A percentile compares a stretch with the other conserved stretches of the same genome.
These are phyloP conservation scores for Apiotrichum brassicae DNA, from an alignment of 1,284 basidiomycete genomes.

Conservation along the genomic window DNA sequence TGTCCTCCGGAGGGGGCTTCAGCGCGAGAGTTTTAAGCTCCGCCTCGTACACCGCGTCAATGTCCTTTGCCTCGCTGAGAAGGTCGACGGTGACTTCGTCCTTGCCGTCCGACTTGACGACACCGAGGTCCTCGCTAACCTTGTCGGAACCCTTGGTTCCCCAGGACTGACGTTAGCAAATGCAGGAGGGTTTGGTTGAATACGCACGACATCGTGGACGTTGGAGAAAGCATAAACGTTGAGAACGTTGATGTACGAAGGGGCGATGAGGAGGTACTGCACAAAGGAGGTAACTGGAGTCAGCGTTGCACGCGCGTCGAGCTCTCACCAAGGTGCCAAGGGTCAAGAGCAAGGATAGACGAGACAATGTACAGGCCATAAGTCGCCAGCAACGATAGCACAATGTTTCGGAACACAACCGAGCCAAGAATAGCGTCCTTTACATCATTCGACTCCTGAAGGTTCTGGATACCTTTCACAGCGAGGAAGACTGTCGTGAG, in stretches of 20 bases:
- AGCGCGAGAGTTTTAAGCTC: constrained; percentile 66
- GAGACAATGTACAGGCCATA: constrained; percentile 75
- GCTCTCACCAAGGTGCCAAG: constrained; percentile 28
- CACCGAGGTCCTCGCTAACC: constrained; percentile 72
- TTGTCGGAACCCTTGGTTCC: constrained; percentile 88
- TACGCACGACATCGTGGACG: constrained; percentile 58
- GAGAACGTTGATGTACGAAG: constrained; percentile 84
- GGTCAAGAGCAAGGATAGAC: constrained; percentile 66
- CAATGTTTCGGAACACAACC: constrained; percentile 69
- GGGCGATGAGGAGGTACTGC: constrained; percentile 84
- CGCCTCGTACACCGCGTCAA: constrained; percentile 77
- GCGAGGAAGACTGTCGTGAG: constrained; percentile 69
- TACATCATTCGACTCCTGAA: constrained; percentile 50
- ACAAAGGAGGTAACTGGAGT: constrained; percentile 70
- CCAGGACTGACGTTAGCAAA: constrained; percentile 52
- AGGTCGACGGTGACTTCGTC: constrained; percentile 65
- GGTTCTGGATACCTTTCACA: constrained; percentile 64
- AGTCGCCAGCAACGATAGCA: constrained; percentile 77
- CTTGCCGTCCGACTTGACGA: constrained; percentile 55
- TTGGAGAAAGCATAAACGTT: constrained; percentile 72
- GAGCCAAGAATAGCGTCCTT: constrained; percentile 59
- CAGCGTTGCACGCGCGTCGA: constrained; percentile 15
- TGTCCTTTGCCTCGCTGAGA: constrained; percentile 74
- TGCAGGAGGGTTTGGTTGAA: constrained; percentile 2
- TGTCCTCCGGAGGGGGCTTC: constrained; percentile 53